Evolutionary conservation across 1,284 basidiomycete species (phyloP).

Genomic region (Leccinum insigne): DNA sequence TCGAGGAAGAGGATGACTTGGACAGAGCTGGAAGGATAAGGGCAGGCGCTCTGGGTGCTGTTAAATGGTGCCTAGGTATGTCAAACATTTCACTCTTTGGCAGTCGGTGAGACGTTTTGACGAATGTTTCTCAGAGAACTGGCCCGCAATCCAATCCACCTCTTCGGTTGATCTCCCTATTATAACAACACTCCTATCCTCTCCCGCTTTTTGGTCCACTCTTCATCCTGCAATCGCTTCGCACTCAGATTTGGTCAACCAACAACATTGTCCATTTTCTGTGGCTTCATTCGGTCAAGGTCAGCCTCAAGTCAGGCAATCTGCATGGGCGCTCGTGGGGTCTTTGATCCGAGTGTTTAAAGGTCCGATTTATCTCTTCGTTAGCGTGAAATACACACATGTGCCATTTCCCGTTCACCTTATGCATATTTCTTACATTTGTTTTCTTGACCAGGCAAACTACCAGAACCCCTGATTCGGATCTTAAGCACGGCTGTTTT

Average conservation of each 20-base stretch:
- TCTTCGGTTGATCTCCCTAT: slow-evolving; percentile 22
- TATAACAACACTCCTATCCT: slow-evolving; percentile 44
- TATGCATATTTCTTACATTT: not conserved
- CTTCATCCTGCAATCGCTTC: slow-evolving; percentile 41
- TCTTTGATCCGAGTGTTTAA: slow-evolving; percentile 40
- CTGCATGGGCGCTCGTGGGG: slow-evolving; percentile 58
- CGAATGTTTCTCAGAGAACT: slow-evolving; percentile 15
- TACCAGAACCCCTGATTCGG: slow-evolving; percentile 40
- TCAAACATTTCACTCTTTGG: slow-evolving; percentile 10
- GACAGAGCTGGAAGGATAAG: slow-evolving; percentile 75
- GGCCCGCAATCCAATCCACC: slow-evolving; percentile 8
- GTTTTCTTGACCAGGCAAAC: slow-evolving; percentile 30
- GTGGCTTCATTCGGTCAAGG: slow-evolving; percentile 53
- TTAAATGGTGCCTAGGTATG: slow-evolving; percentile 67
- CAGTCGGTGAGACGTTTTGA: slow-evolving; percentile 12
- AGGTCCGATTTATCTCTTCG: slow-evolving; percentile 36
- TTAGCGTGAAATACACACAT: not conserved
- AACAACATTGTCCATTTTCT: slow-evolving; percentile 40
- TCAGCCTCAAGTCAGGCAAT: slow-evolving; percentile 69
- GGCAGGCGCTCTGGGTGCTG: slow-evolving; percentile 69
- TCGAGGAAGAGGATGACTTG: slow-evolving; percentile 60
- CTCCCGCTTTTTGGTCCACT: slow-evolving; percentile 59
- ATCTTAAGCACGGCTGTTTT: slow-evolving; percentile 61
- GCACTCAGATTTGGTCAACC: not conserved
- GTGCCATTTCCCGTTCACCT: not conserved